These are phyloP conservation scores for Funneliformis mosseae DNA, from an alignment of 192 early-diverging fungal genomes.

Conservation along the genomic window DNA sequence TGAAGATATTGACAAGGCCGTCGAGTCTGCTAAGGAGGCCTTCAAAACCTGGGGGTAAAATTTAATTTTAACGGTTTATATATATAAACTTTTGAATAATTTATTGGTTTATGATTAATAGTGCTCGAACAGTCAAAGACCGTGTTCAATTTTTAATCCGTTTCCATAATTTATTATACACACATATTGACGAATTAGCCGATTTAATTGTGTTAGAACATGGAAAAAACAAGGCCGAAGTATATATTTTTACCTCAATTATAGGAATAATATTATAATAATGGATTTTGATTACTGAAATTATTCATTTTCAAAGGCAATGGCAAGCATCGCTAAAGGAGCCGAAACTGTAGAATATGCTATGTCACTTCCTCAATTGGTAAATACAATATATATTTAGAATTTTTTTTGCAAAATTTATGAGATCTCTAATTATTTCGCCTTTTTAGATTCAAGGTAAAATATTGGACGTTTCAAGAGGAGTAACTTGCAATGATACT, in stretches of 20 bases:
- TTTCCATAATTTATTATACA: conserved; percentile 58
- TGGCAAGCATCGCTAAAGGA: conserved; percentile 74
- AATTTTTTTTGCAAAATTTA: not conserved
- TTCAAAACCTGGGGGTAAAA: conserved; percentile 57
- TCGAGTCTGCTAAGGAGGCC: conserved; percentile 57
- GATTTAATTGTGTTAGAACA: conserved; percentile 76
- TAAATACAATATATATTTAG: not conserved
- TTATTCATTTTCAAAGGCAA: conserved; percentile 38
- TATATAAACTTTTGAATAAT: not conserved
- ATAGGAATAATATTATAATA: not conserved
- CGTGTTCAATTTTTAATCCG: conserved; percentile 63
- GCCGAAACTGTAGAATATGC: conserved; percentile 83
- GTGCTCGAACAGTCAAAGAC: conserved; percentile 66
- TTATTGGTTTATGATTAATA: not conserved
- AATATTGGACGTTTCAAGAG: conserved; percentile 65
- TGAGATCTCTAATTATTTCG: not conserved
- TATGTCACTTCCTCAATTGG: conserved; percentile 64
- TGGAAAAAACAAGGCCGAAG: conserved; percentile 74
- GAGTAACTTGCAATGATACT: conserved; percentile 67
- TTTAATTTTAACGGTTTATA: conserved; percentile 18
- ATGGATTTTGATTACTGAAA: not conserved
- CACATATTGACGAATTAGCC: conserved; percentile 66
- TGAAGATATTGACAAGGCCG: conserved; percentile 62
- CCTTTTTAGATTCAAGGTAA: conserved; percentile 47
- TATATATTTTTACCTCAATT: not conserved